phyloP scores from a whole-genome alignment of 352 stramenopile genomes.

The Saprolegnia parasitica region DNA sequence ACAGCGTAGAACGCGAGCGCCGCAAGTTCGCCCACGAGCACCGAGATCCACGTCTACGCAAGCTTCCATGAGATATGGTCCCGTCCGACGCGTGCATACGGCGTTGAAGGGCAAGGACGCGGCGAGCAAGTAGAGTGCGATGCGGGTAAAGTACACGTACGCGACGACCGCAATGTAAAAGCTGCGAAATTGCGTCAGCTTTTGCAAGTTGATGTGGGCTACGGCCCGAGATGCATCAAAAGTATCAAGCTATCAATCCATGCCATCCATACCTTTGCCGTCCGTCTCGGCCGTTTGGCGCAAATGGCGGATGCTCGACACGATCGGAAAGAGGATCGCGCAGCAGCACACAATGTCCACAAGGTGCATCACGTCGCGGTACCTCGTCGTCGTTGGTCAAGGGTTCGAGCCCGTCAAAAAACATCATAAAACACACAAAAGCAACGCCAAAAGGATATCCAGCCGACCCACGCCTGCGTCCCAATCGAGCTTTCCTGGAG shows the following conservation, averaged over 20 bases:
- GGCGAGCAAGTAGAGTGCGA: slow-evolving; percentile 92
- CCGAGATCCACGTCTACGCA: slow-evolving; percentile 55
- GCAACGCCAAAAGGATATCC: slow-evolving; percentile 31
- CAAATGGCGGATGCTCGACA: slow-evolving; percentile 91
- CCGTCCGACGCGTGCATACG: slow-evolving; percentile 39
- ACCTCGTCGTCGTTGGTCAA: slow-evolving; percentile 63
- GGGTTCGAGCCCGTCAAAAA: slow-evolving; percentile 36
- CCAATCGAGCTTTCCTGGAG: slow-evolving; percentile 78
- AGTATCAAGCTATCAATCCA: slow-evolving; percentile 6
- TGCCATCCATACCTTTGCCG: slow-evolving; percentile 53
- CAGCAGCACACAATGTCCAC: slow-evolving; percentile 96
- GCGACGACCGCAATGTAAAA: slow-evolving; percentile 96
- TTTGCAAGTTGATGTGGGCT: slow-evolving; percentile 79
- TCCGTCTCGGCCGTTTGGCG: slow-evolving; percentile 77
- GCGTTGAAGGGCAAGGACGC: slow-evolving; percentile 89
- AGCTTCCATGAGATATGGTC: neutral
- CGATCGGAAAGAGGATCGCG: slow-evolving; percentile 94
- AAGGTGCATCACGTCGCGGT: slow-evolving; percentile 91
- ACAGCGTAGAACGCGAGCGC: slow-evolving; percentile 91
- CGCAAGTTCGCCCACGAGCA: slow-evolving; percentile 63
- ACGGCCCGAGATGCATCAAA: no score
- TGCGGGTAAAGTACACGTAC: slow-evolving; percentile 99
- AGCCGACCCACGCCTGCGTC: slow-evolving; percentile 57
- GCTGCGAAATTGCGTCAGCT: slow-evolving; percentile 93
- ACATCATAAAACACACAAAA: slow-evolving; percentile 38